These are phyloP conservation scores for Metschnikowia continentalis DNA, from an alignment of 805 yeast species.

Conservation along the genomic window DNA sequence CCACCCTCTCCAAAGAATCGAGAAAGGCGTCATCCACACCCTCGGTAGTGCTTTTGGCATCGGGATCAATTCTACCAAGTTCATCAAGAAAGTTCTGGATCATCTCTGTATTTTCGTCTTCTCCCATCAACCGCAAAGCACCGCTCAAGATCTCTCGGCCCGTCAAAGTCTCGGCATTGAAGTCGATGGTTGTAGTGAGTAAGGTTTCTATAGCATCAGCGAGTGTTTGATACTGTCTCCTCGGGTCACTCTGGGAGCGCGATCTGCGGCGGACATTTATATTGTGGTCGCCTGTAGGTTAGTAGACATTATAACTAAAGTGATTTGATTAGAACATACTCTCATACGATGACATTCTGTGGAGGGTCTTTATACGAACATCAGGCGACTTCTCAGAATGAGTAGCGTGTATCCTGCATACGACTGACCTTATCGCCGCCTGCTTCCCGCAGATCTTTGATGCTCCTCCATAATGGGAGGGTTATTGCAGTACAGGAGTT, in stretches of 20 bases:
- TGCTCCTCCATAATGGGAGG: too few species aligned
- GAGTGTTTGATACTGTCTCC: slow-evolving; percentile 31
- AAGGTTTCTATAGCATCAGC: slow-evolving; percentile 34
- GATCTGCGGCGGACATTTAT: slow-evolving; percentile 22
- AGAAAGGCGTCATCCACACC: slow-evolving; percentile 70
- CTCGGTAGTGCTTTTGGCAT: slow-evolving; percentile 13
- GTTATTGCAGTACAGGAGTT: too few species aligned
- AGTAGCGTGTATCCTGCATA: neutral
- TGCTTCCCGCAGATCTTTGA: neutral
- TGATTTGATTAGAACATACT: slow-evolving; percentile 26
- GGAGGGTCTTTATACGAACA: neutral
- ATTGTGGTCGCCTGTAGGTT: slow-evolving; percentile 37
- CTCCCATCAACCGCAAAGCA: slow-evolving; percentile 28
- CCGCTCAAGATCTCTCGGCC: slow-evolving; percentile 25
- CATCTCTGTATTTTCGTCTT: slow-evolving; percentile 29
- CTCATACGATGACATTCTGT: slow-evolving; percentile 41
- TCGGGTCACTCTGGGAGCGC: slow-evolving; percentile 10
- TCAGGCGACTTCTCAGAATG: slow-evolving; percentile 2
- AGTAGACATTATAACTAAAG: neutral
- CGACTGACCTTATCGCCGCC: neutral
- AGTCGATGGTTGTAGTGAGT: slow-evolving; percentile 17
- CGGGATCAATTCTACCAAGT: slow-evolving; percentile 15
- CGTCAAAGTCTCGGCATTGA: slow-evolving; percentile 9
- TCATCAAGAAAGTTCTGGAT: slow-evolving; percentile 26
- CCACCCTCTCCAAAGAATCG: slow-evolving; percentile 72